Evolutionary conservation across 495 filamentous ascomycete genomes (phyloP).

Genomic region (Penicillium cinerascens): DNA sequence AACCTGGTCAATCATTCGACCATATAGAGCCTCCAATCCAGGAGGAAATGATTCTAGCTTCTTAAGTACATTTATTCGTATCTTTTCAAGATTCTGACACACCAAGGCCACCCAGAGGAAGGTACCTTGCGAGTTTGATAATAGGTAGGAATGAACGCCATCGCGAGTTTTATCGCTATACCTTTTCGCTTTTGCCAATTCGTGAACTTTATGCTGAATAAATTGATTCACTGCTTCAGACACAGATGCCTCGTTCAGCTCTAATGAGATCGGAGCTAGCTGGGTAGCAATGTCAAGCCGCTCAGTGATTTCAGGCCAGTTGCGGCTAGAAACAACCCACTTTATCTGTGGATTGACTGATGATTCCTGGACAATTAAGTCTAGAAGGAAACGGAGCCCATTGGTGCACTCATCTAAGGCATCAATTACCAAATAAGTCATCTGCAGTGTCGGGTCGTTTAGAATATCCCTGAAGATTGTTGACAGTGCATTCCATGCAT

Average conservation of each 20-base stretch:
- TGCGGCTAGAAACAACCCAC: conserved; percentile 31
- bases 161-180: conserved; percentile 1
- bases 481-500: conserved; percentile 29
- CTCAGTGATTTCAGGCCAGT: conserved; percentile 18
- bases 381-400: conserved; percentile 21
- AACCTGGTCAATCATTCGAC: conserved; percentile 16
- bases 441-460: conserved; percentile 21
- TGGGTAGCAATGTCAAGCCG: neutral
- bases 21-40: conserved; percentile 13
- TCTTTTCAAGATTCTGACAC: conserved; percentile 13
- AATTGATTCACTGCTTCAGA: conserved; percentile 21
- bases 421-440: conserved; percentile 42
- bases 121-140: conserved; percentile 24
- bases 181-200: conserved; percentile 9
- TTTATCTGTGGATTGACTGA: conserved; percentile 14
- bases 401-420: conserved; percentile 46
- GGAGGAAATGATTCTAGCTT: conserved; percentile 8
- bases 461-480: conserved; percentile 35
- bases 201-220: conserved; percentile 31
- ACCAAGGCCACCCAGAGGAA: conserved; percentile 38
- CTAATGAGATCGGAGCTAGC: conserved; percentile 13
- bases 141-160: conserved; percentile 14
- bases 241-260: conserved; percentile 16
- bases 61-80: neutral
- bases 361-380: conserved; percentile 7